These are phyloP conservation scores for Digitaria exilis DNA, from an alignment of 202 grass and related monocot species.

Conservation along the genomic window DNA sequence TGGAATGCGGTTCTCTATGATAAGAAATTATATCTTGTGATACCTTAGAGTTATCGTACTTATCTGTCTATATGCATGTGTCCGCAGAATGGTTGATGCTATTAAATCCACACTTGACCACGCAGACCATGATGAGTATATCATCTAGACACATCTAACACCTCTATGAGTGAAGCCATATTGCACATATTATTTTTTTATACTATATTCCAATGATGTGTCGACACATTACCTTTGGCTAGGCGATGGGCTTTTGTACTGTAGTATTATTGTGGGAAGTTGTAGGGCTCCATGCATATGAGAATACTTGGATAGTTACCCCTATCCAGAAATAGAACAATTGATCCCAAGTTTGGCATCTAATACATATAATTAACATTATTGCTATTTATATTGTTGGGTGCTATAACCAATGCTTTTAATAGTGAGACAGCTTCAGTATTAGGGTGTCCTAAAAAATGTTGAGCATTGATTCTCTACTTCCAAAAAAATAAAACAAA, in stretches of 20 bases:
- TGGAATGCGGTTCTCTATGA: conserved; percentile 2
- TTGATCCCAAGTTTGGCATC: background rate
- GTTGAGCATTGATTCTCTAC: no score
- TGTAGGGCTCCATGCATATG: background rate
- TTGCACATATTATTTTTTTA: background rate
- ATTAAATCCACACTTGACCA: background rate
- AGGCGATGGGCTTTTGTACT: background rate
- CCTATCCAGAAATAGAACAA: background rate
- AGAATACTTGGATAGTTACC: background rate
- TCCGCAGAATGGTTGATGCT: background rate
- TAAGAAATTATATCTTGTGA: background rate
- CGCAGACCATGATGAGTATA: background rate
- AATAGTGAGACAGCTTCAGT: background rate
- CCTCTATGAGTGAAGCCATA: background rate
- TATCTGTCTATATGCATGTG: background rate
- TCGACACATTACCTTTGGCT: background rate
- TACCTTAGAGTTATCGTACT: background rate
- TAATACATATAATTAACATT: background rate
- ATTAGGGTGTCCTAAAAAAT: no score
- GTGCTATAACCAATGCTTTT: fast-evolving
- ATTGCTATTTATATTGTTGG: background rate
- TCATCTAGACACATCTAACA: background rate
- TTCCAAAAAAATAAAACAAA: no score
- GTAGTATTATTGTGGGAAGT: background rate
- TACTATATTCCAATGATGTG: background rate